phyloP scores from a whole-genome alignment of 2,329 filamentous ascomycete genomes.

The Phialemoniopsis sp. region DNA sequence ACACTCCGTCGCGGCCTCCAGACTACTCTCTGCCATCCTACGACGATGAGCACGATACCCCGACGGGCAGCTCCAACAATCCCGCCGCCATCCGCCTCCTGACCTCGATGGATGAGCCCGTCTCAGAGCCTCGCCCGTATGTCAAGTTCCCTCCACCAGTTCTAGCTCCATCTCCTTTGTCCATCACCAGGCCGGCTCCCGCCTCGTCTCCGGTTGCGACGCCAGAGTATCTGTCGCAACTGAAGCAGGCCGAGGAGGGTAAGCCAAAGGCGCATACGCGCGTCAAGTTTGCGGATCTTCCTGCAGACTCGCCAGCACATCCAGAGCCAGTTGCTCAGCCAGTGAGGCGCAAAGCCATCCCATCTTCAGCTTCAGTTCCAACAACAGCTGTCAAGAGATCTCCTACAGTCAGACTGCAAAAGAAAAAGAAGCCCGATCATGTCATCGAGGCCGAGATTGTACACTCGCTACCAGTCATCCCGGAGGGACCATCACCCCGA shows the following conservation, averaged over 20 bases:
- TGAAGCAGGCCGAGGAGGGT: not conserved
- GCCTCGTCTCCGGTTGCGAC: not conserved
- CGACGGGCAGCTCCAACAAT: constrained; percentile 38
- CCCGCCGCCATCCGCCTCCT: constrained; percentile 55
- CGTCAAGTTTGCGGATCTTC: constrained; percentile 2
- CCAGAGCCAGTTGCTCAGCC: constrained; percentile 8
- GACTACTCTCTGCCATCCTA: constrained; percentile 55
- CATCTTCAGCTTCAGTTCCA: constrained; percentile 7
- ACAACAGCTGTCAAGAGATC: constrained; percentile 12
- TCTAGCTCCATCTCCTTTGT: not conserved
- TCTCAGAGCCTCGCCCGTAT: constrained; percentile 47
- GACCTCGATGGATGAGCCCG: constrained; percentile 57
- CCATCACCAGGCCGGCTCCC: not conserved
- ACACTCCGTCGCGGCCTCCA: constrained; percentile 43
- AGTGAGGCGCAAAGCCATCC: constrained; percentile 15
- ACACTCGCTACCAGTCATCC: constrained; percentile 43
- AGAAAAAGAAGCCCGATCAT: constrained; percentile 26
- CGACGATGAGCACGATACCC: constrained; percentile 48
- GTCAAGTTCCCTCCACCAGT: constrained; percentile 26
- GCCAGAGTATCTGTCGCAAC: not conserved
- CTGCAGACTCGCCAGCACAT: constrained; percentile 3
- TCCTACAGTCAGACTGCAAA: constrained; percentile 48
- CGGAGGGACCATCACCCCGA: constrained; percentile 43
- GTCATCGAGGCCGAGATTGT: constrained; percentile 25
- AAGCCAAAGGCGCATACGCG: constrained; percentile 3